Base-by-base conservation (phyloP, 164 flowering plant species). In the Sextonia rubra region DNA sequence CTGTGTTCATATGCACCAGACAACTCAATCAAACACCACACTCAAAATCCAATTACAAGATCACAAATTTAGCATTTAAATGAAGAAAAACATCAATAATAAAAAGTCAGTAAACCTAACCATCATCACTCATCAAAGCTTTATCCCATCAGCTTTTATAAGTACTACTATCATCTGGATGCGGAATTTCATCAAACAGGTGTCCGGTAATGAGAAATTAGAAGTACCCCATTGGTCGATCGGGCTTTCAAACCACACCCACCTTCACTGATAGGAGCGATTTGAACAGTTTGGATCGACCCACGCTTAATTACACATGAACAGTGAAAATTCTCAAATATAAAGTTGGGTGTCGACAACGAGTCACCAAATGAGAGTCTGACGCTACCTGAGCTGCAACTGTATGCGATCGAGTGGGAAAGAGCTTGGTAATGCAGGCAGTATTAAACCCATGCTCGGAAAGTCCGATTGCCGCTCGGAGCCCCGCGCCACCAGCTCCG, bases 401-500 rank as follows among this genome's bases (percentile, higher is more conserved):
- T 1, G 98, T 93, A 73, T 93, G 98, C 0, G 98, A 93, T 3
- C 97, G 91, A 47, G 97, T 91, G 0, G 98, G 98, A 68, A 93
- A 91, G 47, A 93, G 95, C 88, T 93, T 93, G 52, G 98, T 91
- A 73, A 93, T 87, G 80, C 98, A 93, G 73, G 95, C 98, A 22
- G 98, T 91, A 69, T 93, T 91, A 75, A 93, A 93, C 26, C 98
- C 98, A 79, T 93, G 95, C 85, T 93, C 98, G 4, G 98, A 91
- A 0, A 93, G 80, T 20, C 98, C 98, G 23, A 93, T 91, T 26
- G 97, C 97, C 3, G 98, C 98, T 73, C 98, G 78, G n/a, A 93
- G 87, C 60, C 98, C 98, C 0, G 98, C 98, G 64, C 98, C 98
- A 29, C 98, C 98, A 2, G 98, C 98, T 62, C 98, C 97, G 0